A percentile compares a stretch with the other conserved stretches of the same genome.
phyloP scores from a whole-genome alignment of 202 grass and related monocot genomes.

The Sporobolus alterniflorus region DNA sequence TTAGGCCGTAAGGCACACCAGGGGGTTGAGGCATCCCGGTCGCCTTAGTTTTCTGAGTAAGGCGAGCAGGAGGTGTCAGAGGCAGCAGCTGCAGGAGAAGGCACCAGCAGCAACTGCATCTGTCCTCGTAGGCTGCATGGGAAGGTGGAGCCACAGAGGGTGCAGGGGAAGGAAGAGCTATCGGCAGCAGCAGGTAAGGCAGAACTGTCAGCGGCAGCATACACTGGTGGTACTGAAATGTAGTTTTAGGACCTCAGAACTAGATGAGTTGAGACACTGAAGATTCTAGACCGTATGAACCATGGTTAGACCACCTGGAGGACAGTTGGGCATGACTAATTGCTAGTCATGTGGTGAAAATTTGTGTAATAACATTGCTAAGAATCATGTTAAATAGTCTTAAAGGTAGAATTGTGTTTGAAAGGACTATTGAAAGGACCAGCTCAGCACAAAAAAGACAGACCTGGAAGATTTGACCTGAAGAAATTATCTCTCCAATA shows the following conservation, averaged over 20 bases:
- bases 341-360: not conserved
- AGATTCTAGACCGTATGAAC: not conserved
- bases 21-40: no score
- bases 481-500: slow-evolving; percentile 63
- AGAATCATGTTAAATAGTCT: not conserved
- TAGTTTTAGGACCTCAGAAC: not conserved
- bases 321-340: not conserved
- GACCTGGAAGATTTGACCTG: slow-evolving; percentile 67
- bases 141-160: no score
- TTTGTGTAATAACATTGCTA: not conserved
- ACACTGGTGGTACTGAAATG: not conserved
- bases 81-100: no score
- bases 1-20: no score
- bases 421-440: not conserved
- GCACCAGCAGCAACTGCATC: no score
- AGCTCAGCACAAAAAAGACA: not conserved
- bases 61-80: no score
- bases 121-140: no score
- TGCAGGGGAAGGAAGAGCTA: no score
- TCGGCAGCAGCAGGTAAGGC: no score
- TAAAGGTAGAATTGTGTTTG: not conserved
- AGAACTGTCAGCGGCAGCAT: no score
- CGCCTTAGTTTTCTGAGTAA: no score
- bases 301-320: not conserved
- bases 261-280: not conserved